Percentiles rank a stretch among this genome's conserved stretches.
phyloP scores from a whole-genome alignment of 495 filamentous ascomycete genomes.

The Penicillium cinerascens region DNA sequence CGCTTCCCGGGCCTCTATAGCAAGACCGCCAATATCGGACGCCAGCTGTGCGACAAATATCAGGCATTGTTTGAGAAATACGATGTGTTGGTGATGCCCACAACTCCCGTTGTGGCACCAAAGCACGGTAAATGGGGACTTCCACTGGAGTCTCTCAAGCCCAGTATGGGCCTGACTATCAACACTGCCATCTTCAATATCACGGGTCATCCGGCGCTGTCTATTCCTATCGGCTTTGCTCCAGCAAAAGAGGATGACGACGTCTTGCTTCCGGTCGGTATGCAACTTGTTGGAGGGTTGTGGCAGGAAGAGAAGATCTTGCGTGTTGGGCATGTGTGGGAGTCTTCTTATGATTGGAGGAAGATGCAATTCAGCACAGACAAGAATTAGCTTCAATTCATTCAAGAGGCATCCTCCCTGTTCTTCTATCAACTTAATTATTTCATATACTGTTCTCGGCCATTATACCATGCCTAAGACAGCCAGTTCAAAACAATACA shows the following conservation, averaged over 20 bases:
- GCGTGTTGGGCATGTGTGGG: constrained; percentile 50
- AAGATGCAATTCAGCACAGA: constrained; percentile 14
- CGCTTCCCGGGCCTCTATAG: constrained; percentile 39
- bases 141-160: constrained; percentile 38
- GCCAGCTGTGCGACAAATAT: constrained; percentile 42
- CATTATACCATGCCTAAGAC: not conserved
- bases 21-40: constrained; percentile 41
- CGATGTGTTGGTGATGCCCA: constrained; percentile 50
- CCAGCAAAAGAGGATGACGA: constrained; percentile 37
- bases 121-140: constrained; percentile 33
- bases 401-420: not conserved
- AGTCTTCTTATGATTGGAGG: constrained; percentile 49
- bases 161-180: constrained; percentile 44
- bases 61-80: constrained; percentile 38
- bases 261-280: constrained; percentile 51
- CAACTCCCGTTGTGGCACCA: constrained; percentile 38
- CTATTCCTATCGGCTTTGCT: constrained; percentile 51
- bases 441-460: not conserved
- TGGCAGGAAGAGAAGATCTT: constrained; percentile 42
- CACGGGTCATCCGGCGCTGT: constrained; percentile 56
- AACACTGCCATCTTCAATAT: constrained; percentile 58
- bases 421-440: not conserved
- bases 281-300: constrained; percentile 55
- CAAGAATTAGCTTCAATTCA: constrained; percentile 1
- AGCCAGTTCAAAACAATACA: not conserved